Percentiles rank a stretch among this genome's conserved stretches.
These are phyloP conservation scores for Plasmodium gonderi DNA, from an alignment of 169 alveolate genomes.

Conservation along the genomic window DNA sequence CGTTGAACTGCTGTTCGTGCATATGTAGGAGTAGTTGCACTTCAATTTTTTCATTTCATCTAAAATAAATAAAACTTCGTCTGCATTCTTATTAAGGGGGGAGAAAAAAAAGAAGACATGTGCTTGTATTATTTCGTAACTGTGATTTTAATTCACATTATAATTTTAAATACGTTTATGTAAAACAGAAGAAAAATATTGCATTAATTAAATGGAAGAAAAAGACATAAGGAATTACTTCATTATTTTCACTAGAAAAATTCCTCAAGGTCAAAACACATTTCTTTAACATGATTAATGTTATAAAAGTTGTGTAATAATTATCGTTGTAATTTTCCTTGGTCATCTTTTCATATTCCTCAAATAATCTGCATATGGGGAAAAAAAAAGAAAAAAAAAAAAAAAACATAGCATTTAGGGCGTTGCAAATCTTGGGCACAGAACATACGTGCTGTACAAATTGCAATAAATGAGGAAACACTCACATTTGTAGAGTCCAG, in stretches of 20 bases:
- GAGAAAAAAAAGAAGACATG: slow-evolving; percentile 4
- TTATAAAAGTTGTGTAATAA: slow-evolving; percentile 53
- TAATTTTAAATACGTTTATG: neutral
- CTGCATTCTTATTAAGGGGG: slow-evolving; percentile 8
- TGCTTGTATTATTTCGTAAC: neutral
- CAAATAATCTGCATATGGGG: slow-evolving; percentile 34
- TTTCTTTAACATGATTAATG: slow-evolving; percentile 59
- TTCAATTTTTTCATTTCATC: slow-evolving; percentile 66
- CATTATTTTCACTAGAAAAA: slow-evolving; percentile 53
- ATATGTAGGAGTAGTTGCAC: slow-evolving; percentile 43
- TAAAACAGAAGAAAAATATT: neutral
- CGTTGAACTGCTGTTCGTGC: slow-evolving; percentile 16
- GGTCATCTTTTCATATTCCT: slow-evolving; percentile 69
- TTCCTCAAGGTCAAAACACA: slow-evolving; percentile 59
- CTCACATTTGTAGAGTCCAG: slow-evolving; percentile 73
- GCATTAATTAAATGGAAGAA: neutral
- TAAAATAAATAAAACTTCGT: slow-evolving; percentile 65
- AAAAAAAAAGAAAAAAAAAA: neutral
- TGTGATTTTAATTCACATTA: neutral
- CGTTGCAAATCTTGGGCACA: neutral
- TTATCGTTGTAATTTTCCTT: slow-evolving; percentile 36
- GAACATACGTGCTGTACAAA: neutral
- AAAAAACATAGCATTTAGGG: neutral
- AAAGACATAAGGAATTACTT: slow-evolving; percentile 13
- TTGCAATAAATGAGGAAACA: neutral